A percentile compares a stretch with the other conserved stretches of the same genome.
Evolutionary conservation across 2,329 filamentous ascomycete species (phyloP).

Genomic region (Colletotrichum australisinense): DNA sequence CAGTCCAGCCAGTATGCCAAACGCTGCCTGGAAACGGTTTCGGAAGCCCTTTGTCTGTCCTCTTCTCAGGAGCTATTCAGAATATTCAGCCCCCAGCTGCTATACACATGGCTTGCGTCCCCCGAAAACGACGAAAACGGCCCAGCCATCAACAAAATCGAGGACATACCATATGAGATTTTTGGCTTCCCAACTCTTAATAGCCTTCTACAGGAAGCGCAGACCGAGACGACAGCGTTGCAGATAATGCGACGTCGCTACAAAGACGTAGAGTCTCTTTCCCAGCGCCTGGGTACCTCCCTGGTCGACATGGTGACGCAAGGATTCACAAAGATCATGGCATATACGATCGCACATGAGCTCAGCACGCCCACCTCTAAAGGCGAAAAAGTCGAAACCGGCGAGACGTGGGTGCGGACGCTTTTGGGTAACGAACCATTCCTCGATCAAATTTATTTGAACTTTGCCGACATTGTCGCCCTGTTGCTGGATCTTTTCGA

Average conservation of each 20-base stretch:
- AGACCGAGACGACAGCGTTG: constrained; percentile 83
- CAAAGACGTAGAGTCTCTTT: constrained; percentile 70
- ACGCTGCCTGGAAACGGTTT: constrained; percentile 75
- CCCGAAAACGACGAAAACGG: too few species aligned
- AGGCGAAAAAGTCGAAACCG: constrained; percentile 63
- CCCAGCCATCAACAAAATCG: constrained; percentile 61
- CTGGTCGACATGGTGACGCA: constrained; percentile 69
- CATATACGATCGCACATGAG: constrained; percentile 86
- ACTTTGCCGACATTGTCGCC: constrained; percentile 82
- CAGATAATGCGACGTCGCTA: constrained; percentile 85
- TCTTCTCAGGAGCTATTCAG: constrained; percentile 79
- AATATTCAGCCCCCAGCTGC: constrained; percentile 87
- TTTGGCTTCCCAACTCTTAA: constrained; percentile 81
- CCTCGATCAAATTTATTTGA: constrained; percentile 69
- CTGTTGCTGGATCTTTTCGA: constrained; percentile 82
- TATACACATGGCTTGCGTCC: constrained; percentile 88
- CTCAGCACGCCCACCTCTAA: constrained; percentile 60
- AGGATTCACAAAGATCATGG: constrained; percentile 82
- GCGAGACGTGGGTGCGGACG: constrained; percentile 75
- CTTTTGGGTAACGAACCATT: constrained; percentile 76
- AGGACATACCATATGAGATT: constrained; percentile 83
- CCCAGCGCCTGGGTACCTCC: constrained; percentile 64
- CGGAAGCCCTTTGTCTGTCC: constrained; percentile 71
- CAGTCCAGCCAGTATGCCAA: constrained; percentile 76
- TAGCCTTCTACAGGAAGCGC: constrained; percentile 76